Percentiles rank a stretch among this genome's conserved stretches.
Evolutionary conservation across 768 basidiomycete species (phyloP).

Genomic region (Leccinum variicolor): DNA sequence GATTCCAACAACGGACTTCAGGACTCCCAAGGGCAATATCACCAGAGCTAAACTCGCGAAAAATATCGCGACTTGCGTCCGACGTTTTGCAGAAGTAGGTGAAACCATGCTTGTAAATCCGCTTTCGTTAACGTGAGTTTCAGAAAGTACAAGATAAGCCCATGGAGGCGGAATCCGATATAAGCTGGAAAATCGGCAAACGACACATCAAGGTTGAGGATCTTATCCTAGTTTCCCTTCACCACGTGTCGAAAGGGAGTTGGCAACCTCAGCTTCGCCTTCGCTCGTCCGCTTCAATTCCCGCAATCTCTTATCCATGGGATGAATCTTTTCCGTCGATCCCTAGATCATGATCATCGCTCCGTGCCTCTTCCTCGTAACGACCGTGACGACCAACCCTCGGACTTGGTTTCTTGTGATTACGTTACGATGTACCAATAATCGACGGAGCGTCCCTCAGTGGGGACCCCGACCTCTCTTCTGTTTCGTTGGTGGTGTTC

Average conservation of each 20-base stretch:
- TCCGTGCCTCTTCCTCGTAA: neutral
- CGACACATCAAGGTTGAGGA: slow-evolving; percentile 59
- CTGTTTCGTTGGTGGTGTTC: neutral
- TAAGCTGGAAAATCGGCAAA: slow-evolving; percentile 59
- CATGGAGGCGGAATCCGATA: slow-evolving; percentile 66
- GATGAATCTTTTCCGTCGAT: neutral
- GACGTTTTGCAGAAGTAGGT: slow-evolving; percentile 61
- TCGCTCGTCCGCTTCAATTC: neutral
- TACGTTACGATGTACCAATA: neutral
- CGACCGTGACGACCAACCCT: neutral
- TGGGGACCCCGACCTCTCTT: neutral
- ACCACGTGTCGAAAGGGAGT: slow-evolving; percentile 79
- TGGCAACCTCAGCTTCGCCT: slow-evolving; percentile 80
- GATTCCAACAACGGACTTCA: slow-evolving; percentile 80
- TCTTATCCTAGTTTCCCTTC: slow-evolving; percentile 71
- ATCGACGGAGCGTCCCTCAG: neutral
- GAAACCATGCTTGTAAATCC: neutral
- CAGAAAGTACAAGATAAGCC: slow-evolving; percentile 48
- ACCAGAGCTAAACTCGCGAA: slow-evolving; percentile 75
- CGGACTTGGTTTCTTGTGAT: neutral
- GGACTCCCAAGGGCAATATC: slow-evolving; percentile 73
- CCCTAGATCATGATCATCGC: neutral
- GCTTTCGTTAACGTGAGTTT: slow-evolving; percentile 6
- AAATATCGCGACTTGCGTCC: slow-evolving; percentile 74
- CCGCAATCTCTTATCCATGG: neutral